Conservation (phyloP, 371 early-diverging fungal genomes). For the Sporodiniella umbellata region DNA sequence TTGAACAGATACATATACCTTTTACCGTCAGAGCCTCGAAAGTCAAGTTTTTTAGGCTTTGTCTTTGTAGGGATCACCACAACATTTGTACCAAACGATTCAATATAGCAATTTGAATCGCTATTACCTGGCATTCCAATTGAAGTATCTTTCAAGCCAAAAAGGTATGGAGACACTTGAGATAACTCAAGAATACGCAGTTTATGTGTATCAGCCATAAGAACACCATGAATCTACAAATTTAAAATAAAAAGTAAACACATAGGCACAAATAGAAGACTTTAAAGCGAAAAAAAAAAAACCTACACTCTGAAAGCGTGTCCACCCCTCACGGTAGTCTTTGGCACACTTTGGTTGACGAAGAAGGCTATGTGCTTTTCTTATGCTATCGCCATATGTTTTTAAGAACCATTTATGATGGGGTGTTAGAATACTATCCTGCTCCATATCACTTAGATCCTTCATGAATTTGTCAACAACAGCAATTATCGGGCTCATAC, state of each 20-base stretch:
- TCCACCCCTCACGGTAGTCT: conserved; percentile 57
- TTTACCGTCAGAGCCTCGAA: conserved; percentile 74
- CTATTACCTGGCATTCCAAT: conserved; percentile 67
- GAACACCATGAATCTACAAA: conserved; percentile 38
- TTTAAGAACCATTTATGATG: conserved; percentile 71
- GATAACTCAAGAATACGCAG: conserved; percentile 52
- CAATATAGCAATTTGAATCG: conserved; percentile 41
- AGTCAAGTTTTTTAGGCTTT: conserved; percentile 83
- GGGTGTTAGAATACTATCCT: conserved; percentile 25
- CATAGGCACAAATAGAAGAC: no score
- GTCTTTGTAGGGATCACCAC: conserved; percentile 81
- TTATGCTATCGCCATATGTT: conserved; percentile 52
- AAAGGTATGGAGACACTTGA: conserved; percentile 66
- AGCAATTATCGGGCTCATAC: conserved; percentile 58
- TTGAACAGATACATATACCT: conserved; percentile 83
- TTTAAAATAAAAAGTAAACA: not conserved
- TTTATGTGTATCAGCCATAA: conserved; percentile 61
- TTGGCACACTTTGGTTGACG: conserved; percentile 48
- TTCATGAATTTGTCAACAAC: conserved; percentile 52
- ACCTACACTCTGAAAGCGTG: conserved; percentile 61
- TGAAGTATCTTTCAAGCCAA: conserved; percentile 39
- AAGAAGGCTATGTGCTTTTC: conserved; percentile 46
- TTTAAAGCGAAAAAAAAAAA: no score
- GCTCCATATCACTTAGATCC: conserved; percentile 31
- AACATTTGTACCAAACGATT: conserved; percentile 58